Base-by-base conservation (phyloP, 140 eudicot species). In the Flaveria floridana region DNA sequence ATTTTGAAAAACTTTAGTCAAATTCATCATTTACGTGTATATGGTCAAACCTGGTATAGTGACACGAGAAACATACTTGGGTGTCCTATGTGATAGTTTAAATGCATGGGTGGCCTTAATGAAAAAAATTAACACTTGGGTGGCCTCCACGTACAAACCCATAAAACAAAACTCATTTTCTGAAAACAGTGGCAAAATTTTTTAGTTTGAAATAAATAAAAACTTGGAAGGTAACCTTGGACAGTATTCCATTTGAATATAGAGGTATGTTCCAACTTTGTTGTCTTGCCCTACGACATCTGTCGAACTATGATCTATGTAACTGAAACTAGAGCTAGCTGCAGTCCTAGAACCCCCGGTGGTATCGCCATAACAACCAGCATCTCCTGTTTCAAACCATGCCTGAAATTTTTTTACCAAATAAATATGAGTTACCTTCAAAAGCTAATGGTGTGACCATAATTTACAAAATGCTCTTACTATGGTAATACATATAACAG, bases 201-300 rank as follows among this genome's bases (percentile, higher is more conserved):
- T 18, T 28, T n/a, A 26, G 8, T 37, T 55, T 63, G 41, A 70
- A 39, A 9, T 26, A 64, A 50, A 58, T 41, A 65, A 11, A 41
- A 39, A 61, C 14, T 19, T 12, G 67, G 67, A 51, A 53, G 57
- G 56, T 80, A 76, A 94, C 99, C 99, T 88, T 68, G 99, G 99
- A 82, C 99, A 94, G 73, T 88, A 94, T 84, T 94, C 99, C 99
- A 94, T 94, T 78, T 94, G 97, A 80, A 94, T 94, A 76, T 94
- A 94, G 71, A 94, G 90, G 75, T 86, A 93, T 42, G 96, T 87
- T 70, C 89, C 88, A 52, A 86, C 84, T 81, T 82, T 83, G 78
- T 75, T 85, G 57, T 83, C 96, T 15, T 74, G 79, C 28, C 87
- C 91, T 75, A 21, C 34, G 13, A 82, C 71, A 63, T 89, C 92